Percentiles rank a stretch among this genome's conserved stretches.
Evolutionary conservation across 202 grass and related monocot species (phyloP).

Genomic region (Brachypodium distachyon): DNA sequence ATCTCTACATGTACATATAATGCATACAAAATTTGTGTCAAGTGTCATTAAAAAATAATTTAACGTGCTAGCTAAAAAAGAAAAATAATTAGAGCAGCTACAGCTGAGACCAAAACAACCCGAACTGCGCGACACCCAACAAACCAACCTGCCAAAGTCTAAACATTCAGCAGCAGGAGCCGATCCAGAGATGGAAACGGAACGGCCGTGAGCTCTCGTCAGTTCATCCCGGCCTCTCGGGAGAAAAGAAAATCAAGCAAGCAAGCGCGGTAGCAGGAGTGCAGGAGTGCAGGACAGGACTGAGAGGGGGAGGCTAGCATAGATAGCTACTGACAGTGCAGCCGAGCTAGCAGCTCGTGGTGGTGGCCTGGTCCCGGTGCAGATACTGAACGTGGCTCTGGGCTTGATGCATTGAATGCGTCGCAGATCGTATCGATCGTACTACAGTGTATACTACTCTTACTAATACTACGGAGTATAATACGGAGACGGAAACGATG

Average conservation of each 20-base stretch:
- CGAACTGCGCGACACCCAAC: not conserved
- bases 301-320: too few relatives aligned
- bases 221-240: too few relatives aligned
- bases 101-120: too few relatives aligned
- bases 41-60: too few relatives aligned
- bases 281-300: not conserved
- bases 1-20: too few relatives aligned
- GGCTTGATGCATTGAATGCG: conserved; percentile 27
- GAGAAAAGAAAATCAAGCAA: not conserved
- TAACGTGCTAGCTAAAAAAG: too few relatives aligned
- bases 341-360: not conserved
- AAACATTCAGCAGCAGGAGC: not conserved
- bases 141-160: not conserved
- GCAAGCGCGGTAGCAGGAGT: not conserved
- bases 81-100: too few relatives aligned
- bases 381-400: conserved; percentile 8
- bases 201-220: not conserved
- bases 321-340: too few relatives aligned
- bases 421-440: not conserved
- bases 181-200: not conserved
- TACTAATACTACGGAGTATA: not conserved
- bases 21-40: too few relatives aligned
- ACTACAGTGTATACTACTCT: too few relatives aligned
- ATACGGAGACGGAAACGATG: not conserved
- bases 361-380: not conserved